Conservation (phyloP, 345 rosid species). For the Dipteronia sinensis region DNA sequence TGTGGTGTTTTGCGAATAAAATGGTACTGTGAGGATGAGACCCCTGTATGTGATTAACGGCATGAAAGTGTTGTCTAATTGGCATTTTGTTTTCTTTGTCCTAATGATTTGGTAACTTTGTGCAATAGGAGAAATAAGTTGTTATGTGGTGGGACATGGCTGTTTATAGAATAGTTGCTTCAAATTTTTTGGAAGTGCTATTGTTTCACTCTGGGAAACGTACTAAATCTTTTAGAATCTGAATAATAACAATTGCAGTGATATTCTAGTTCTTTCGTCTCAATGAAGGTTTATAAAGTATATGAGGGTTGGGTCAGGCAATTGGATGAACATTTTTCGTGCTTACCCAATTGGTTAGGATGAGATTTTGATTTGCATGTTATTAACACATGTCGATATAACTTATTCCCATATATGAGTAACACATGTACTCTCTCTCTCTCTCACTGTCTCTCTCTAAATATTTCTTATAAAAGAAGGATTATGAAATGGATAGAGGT, state of each 20-base stretch:
- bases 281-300: background rate
- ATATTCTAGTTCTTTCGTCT: background rate
- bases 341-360: background rate
- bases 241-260: background rate
- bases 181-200: background rate
- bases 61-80: background rate
- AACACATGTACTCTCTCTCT: background rate
- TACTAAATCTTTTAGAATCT: conserved; percentile 4
- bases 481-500: background rate
- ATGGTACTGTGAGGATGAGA: background rate
- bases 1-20: background rate
- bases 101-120: background rate
- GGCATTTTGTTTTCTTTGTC: background rate
- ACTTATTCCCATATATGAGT: background rate
- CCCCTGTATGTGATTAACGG: background rate
- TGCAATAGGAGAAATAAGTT: background rate
- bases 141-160: background rate
- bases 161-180: background rate
- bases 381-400: background rate
- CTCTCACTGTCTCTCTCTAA: background rate
- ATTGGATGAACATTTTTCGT: background rate
- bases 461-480: background rate
- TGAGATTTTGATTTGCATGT: conserved; percentile 9
- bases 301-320: background rate
- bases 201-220: background rate